Conservation (phyloP, 208 protist species). For the Trypanosomatidae sp. region DNA sequence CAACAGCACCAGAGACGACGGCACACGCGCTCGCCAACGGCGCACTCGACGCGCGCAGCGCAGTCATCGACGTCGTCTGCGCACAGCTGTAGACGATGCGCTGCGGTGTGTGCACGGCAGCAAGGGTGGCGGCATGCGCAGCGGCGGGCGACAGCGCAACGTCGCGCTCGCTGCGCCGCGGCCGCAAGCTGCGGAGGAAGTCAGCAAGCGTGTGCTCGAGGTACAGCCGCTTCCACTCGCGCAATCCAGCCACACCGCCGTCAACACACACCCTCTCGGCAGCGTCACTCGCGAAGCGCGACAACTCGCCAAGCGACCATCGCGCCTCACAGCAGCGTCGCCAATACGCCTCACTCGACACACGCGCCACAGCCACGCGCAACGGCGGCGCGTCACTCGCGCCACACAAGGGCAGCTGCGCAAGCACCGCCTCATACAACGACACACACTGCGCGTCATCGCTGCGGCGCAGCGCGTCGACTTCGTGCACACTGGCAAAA, state of each 20-base stretch:
- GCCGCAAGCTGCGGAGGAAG: slow-evolving; percentile 44
- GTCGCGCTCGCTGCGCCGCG: not conserved
- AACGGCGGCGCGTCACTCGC: slow-evolving; percentile 24
- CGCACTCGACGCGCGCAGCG: not conserved
- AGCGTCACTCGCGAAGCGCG: slow-evolving; percentile 11
- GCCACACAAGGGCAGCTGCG: slow-evolving; percentile 24
- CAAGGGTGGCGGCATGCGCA: not conserved
- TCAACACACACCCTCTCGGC: not conserved
- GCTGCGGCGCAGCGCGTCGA: slow-evolving; percentile 44
- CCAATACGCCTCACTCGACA: slow-evolving; percentile 41
- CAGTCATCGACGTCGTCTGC: not conserved
- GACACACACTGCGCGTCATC: slow-evolving; percentile 9
- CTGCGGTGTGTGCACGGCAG: not conserved
- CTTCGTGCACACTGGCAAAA: slow-evolving; percentile 34
- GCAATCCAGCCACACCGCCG: slow-evolving; percentile 9
- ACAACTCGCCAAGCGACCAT: slow-evolving; percentile 77
- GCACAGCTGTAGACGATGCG: not conserved
- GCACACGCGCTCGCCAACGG: too few species aligned
- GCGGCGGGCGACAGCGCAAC: slow-evolving; percentile 4
- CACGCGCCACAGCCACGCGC: slow-evolving; percentile 22
- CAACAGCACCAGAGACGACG: too few species aligned
- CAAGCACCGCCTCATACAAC: slow-evolving; percentile 63
- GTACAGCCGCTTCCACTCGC: slow-evolving; percentile 75
- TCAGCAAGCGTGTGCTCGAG: slow-evolving; percentile 65
- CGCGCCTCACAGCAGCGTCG: slow-evolving; percentile 52